phyloP scores from a whole-genome alignment of 768 basidiomycete species.

The Dictyophora rubrovolvata region DNA sequence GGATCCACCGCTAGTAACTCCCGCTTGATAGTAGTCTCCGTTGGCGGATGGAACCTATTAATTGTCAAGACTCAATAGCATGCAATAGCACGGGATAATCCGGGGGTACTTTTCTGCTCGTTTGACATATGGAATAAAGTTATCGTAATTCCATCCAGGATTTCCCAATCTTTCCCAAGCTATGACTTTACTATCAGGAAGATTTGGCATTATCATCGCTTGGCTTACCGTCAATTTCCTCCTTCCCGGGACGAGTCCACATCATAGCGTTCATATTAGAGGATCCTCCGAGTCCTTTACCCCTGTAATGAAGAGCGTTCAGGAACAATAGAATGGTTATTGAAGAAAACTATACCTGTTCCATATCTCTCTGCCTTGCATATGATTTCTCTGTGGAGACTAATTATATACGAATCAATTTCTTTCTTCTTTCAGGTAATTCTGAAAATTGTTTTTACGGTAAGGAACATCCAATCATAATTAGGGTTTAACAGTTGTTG shows the following conservation, averaged over 20 bases:
- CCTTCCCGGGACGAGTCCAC: not conserved
- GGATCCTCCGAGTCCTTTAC: constrained; percentile 29
- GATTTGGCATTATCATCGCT: constrained; percentile 7
- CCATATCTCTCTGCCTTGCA: too few relatives aligned
- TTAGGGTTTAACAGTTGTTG: not conserved
- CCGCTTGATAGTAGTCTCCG: constrained; percentile 1
- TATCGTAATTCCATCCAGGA: constrained; percentile 44
- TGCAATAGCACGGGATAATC: not conserved
- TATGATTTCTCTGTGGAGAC: too few relatives aligned
- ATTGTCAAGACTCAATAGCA: not conserved
- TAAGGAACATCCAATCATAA: constrained; percentile 18
- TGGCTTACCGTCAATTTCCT: too few relatives aligned
- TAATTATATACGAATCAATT: too few relatives aligned
- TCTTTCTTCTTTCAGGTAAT: not conserved
- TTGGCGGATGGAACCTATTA: constrained; percentile 21
- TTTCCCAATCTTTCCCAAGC: constrained; percentile 37
- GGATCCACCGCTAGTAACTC: constrained; percentile 21
- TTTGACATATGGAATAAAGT: constrained; percentile 28
- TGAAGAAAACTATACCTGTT: not conserved
- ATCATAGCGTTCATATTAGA: constrained; percentile 29
- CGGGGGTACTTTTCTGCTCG: constrained; percentile 27
- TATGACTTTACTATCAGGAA: constrained; percentile 21
- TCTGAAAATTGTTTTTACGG: constrained; percentile 4
- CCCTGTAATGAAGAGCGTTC: constrained; percentile 11
- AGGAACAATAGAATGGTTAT: constrained; percentile 2